Percentiles rank a stretch among this genome's conserved stretches.
Conservation (phyloP, 768 basidiomycete genomes). For the Boletus sp. region DNA sequence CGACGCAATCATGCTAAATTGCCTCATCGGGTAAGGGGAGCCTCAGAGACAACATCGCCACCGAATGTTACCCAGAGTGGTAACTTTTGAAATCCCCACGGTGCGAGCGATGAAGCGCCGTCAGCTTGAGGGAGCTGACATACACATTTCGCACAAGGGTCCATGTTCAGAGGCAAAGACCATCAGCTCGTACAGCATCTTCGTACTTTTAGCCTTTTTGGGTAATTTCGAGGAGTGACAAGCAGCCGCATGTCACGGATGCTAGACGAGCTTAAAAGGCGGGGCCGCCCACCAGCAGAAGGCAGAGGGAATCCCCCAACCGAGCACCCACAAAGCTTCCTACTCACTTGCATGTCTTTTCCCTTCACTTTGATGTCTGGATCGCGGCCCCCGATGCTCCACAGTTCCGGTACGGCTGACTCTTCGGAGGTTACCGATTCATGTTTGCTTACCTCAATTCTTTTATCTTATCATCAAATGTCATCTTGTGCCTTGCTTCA, state of each 20-base stretch:
- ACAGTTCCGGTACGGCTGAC: conserved; percentile 1
- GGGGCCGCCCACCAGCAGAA: conserved; percentile 13
- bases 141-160: conserved; percentile 29
- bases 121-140: conserved; percentile 28
- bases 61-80: conserved; percentile 24
- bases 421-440: conserved; percentile 18
- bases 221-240: conserved; percentile 26
- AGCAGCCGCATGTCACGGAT: conserved; percentile 16
- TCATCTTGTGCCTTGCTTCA: neutral
- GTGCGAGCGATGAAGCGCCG: neutral
- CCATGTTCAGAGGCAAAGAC: conserved; percentile 19
- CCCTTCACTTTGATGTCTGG: neutral
- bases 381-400: neutral
- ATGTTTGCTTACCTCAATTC: conserved; percentile 14
- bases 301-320: conserved; percentile 10
- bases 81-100: conserved; percentile 9
- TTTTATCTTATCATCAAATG: conserved; percentile 25
- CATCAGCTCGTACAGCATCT: conserved; percentile 22
- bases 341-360: conserved; percentile 1
- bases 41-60: conserved; percentile 19
- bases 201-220: conserved; percentile 17
- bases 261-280: conserved; percentile 26
- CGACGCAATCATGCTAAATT: conserved; percentile 21
- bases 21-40: conserved; percentile 16
- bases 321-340: neutral